These are phyloP conservation scores for Colletotrichum siamense DNA, from an alignment of 2,329 filamentous ascomycete species.

Conservation along the genomic window DNA sequence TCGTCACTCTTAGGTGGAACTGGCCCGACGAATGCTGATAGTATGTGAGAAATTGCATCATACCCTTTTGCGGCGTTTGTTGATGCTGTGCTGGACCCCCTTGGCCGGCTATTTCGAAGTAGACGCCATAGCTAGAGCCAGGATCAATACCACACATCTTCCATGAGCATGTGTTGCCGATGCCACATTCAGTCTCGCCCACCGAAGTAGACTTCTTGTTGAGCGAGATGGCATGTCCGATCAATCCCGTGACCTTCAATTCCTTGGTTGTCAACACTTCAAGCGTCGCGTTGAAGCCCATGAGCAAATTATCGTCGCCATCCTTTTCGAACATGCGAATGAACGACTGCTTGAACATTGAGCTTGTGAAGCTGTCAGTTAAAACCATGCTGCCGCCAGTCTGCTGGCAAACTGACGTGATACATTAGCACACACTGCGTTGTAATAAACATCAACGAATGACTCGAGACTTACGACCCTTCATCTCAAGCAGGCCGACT, in stretches of 20 bases:
- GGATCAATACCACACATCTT: conserved; percentile 99
- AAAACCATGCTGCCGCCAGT: conserved; percentile 98
- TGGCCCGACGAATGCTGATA: conserved; percentile 98
- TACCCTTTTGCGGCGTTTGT: conserved; percentile 86
- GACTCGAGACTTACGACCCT: conserved; percentile 59
- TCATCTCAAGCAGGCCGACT: conserved; percentile 97
- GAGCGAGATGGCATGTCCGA: conserved; percentile 93
- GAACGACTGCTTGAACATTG: conserved; percentile 99
- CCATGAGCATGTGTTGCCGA: conserved; percentile 98
- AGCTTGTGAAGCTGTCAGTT: conserved; percentile 97
- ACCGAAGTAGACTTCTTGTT: conserved; percentile 99
- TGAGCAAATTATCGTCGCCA: conserved; percentile 88
- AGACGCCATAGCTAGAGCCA: conserved; percentile 90
- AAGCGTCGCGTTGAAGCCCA: conserved; percentile 97
- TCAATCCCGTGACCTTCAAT: conserved; percentile 95
- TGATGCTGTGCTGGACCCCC: conserved; percentile 85
- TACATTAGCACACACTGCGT: background rate
- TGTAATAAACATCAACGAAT: background rate
- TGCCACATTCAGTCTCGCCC: conserved; percentile 96
- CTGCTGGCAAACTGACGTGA: conserved; percentile 73
- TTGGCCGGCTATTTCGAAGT: conserved; percentile 97
- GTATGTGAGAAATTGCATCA: conserved; percentile 98
- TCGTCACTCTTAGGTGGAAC: conserved; percentile 95
- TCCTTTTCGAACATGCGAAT: conserved; percentile 98
- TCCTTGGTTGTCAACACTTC: conserved; percentile 98